phyloP scores from a whole-genome alignment of 2,329 filamentous ascomycete species.

The Aciculosporium take region DNA sequence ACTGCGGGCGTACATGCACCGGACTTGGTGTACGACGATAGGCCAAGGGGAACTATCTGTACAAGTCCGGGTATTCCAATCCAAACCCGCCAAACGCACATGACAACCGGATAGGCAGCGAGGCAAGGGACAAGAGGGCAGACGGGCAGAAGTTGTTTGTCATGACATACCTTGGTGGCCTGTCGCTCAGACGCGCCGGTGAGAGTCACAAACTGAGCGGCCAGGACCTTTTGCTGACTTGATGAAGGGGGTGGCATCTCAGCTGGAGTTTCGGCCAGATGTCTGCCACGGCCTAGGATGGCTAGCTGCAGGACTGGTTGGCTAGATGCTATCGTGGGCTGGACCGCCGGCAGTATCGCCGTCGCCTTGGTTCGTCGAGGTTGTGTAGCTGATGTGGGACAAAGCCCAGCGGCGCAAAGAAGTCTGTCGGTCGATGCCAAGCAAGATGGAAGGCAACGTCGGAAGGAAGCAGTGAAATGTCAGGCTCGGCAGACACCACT shows the following conservation, averaged over 20 bases:
- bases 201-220: conserved; percentile 27
- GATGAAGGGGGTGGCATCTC: conserved; percentile 25
- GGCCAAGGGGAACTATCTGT: neutral
- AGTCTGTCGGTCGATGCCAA: neutral
- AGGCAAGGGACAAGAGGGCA: neutral
- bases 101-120: neutral
- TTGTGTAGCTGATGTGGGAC: neutral
- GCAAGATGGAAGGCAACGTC: too few relatives aligned
- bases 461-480: neutral
- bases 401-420: neutral
- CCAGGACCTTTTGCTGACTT: conserved; percentile 26
- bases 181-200: conserved; percentile 30
- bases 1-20: neutral
- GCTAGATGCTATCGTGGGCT: neutral
- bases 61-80: neutral
- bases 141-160: neutral
- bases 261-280: conserved; percentile 3
- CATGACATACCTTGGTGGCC: conserved; percentile 28
- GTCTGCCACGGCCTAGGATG: neutral
- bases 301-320: neutral
- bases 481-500: neutral
- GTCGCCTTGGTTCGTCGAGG: neutral
- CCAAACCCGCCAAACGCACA: neutral
- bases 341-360: neutral
- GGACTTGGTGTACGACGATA: neutral